Conservation (phyloP, 108 stramenopile genomes). For the Conticribra guillardii region DNA sequence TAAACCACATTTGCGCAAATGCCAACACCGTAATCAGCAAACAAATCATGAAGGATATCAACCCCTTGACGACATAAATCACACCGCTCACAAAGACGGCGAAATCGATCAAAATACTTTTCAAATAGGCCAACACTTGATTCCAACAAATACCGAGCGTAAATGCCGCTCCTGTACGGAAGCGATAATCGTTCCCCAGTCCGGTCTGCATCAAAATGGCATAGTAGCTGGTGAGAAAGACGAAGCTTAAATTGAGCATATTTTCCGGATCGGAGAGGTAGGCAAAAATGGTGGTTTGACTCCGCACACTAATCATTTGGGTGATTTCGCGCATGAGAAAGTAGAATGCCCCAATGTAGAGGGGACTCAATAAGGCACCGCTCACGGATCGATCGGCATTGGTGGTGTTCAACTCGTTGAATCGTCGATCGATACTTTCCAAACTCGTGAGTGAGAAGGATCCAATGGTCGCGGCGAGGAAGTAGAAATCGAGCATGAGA, state of each 20-base stretch:
- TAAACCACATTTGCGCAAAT: conserved; percentile 85
- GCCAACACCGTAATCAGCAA: conserved; percentile 72
- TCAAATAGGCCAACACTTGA: conserved; percentile 79
- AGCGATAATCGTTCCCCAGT: conserved; percentile 40
- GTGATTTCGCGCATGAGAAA: conserved; percentile 75
- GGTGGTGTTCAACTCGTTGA: conserved; percentile 27
- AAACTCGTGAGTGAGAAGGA: conserved; percentile 35
- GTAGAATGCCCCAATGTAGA: conserved; percentile 70
- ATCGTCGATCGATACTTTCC: conserved; percentile 20
- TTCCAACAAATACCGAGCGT: conserved; percentile 71
- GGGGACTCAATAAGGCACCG: conserved; percentile 23
- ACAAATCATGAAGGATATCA: conserved; percentile 75
- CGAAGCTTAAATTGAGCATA: conserved; percentile 73
- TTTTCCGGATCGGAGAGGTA: conserved; percentile 75
- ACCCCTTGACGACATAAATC: conserved; percentile 63
- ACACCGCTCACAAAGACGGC: conserved; percentile 87
- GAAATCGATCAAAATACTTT: conserved; percentile 78
- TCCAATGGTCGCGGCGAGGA: conserved; percentile 62
- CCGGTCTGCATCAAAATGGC: conserved; percentile 62
- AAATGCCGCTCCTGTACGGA: conserved; percentile 68
- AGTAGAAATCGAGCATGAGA: conserved; percentile 76
- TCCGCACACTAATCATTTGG: conserved; percentile 58
- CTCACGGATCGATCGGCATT: conserved; percentile 4
- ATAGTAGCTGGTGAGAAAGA: conserved; percentile 68
- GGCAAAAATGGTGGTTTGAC: conserved; percentile 47